These are phyloP conservation scores for Parasarocladium wereldwijsianum DNA, from an alignment of 2,329 filamentous ascomycete species.

Conservation along the genomic window DNA sequence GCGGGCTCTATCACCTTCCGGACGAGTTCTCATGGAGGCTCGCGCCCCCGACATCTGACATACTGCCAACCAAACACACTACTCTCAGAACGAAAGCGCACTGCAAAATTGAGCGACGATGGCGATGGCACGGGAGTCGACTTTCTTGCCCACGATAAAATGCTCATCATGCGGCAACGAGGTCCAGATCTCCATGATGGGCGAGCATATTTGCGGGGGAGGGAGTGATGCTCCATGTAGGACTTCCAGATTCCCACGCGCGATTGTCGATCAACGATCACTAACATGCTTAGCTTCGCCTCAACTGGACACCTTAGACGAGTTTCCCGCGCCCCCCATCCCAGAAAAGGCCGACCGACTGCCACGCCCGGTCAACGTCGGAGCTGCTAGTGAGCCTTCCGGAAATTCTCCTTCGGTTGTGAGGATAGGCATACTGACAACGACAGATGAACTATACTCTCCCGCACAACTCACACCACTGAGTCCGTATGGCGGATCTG, in stretches of 20 bases:
- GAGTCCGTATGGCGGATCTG: conserved; percentile 40
- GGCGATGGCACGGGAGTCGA: conserved; percentile 43
- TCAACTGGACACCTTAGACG: conserved; percentile 18
- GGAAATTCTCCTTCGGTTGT: too few relatives aligned
- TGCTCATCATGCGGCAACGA: conserved; percentile 67
- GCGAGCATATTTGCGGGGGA: conserved; percentile 66
- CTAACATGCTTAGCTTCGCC: conserved; percentile 18
- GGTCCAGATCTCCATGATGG: conserved; percentile 75
- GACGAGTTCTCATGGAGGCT: too few relatives aligned
- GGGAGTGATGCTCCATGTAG: conserved; percentile 32
- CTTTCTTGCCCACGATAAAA: conserved; percentile 71
- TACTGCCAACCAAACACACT: background rate
- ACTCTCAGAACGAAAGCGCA: too few relatives aligned
- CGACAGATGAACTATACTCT: too few relatives aligned
- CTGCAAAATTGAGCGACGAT: conserved; percentile 22
- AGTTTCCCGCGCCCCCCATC: conserved; percentile 4
- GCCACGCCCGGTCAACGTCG: conserved; percentile 35
- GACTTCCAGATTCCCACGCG: background rate
- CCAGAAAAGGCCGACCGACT: conserved; percentile 21
- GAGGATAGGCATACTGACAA: too few relatives aligned
- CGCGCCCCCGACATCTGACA: background rate
- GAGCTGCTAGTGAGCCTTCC: conserved; percentile 35
- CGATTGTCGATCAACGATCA: background rate
- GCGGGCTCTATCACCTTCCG: too few relatives aligned
- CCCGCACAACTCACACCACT: conserved; percentile 50